Conservation (phyloP, 495 filamentous ascomycete species). For the Podospora tetraspora region DNA sequence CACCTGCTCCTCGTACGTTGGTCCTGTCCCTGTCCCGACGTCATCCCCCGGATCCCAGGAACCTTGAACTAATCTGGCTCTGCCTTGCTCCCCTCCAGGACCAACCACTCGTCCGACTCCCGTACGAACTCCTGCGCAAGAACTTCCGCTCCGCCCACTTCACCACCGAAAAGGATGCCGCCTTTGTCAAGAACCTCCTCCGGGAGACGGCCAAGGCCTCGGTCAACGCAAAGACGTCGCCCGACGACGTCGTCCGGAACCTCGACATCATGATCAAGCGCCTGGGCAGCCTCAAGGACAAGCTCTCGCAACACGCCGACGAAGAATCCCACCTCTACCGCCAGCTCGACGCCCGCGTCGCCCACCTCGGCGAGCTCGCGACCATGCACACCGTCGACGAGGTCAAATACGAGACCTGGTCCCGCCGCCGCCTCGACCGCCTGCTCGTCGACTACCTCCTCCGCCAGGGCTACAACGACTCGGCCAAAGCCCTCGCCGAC, state of each 20-base stretch:
- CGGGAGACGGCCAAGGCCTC: slow-evolving; percentile 64
- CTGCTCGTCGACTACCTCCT: slow-evolving; percentile 87
- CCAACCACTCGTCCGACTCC: slow-evolving; percentile 88
- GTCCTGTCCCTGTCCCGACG: background rate
- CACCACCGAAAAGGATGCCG: slow-evolving; percentile 71
- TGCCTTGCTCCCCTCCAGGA: slow-evolving; percentile 50
- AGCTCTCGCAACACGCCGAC: slow-evolving; percentile 68
- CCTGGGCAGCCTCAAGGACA: slow-evolving; percentile 81
- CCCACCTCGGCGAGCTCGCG: slow-evolving; percentile 74
- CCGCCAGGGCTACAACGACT: slow-evolving; percentile 73
- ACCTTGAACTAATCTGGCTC: background rate
- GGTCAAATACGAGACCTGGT: slow-evolving; percentile 92
- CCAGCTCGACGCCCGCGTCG: slow-evolving; percentile 68
- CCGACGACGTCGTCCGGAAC: slow-evolving; percentile 64
- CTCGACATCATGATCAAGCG: slow-evolving; percentile 79
- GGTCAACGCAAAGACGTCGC: slow-evolving; percentile 51
- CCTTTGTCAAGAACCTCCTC: slow-evolving; percentile 62
- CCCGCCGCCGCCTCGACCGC: slow-evolving; percentile 69
- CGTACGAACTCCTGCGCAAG: slow-evolving; percentile 82
- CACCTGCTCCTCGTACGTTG: slow-evolving; percentile 43
- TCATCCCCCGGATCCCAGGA: background rate
- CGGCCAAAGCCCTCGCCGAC: slow-evolving; percentile 64
- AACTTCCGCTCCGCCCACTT: slow-evolving; percentile 89
- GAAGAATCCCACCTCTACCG: slow-evolving; percentile 70
- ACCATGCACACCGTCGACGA: slow-evolving; percentile 77